A percentile compares a stretch with the other conserved stretches of the same genome.
Evolutionary conservation across 768 basidiomycete species (phyloP).

Genomic region (Neoboletus subvelutipes): DNA sequence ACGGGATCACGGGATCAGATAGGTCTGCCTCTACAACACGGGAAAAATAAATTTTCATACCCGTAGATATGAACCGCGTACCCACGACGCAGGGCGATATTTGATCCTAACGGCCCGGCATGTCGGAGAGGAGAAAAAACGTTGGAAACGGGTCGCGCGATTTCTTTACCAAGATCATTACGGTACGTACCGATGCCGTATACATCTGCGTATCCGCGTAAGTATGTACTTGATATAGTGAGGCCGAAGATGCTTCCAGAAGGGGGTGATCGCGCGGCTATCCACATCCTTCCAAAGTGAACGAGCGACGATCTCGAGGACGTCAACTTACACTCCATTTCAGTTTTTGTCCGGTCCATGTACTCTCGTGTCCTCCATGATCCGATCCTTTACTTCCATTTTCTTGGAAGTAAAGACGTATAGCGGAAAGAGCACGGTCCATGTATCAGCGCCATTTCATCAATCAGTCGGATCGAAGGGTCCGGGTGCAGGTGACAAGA

Average conservation of each 20-base stretch:
- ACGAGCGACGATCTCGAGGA: slow-evolving; percentile 14
- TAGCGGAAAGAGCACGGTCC: background rate
- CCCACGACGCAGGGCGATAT: background rate
- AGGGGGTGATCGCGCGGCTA: slow-evolving; percentile 17
- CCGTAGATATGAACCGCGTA: background rate
- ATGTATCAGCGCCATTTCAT: background rate
- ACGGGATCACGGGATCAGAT: background rate
- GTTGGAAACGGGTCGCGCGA: background rate
- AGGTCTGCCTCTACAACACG: background rate
- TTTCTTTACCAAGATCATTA: slow-evolving; percentile 8
- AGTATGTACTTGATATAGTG: background rate
- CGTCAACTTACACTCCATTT: slow-evolving; percentile 6
- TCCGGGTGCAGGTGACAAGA: background rate
- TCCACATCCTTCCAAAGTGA: slow-evolving; percentile 25
- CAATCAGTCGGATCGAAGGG: background rate
- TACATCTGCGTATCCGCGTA: background rate
- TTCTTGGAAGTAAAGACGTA: background rate
- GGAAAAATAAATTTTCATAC: background rate
- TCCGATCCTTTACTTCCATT: slow-evolving; percentile 11
- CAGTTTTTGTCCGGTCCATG: slow-evolving; percentile 3
- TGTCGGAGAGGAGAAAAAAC: background rate
- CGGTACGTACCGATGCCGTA: slow-evolving; percentile 13
- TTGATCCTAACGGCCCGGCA: slow-evolving; percentile 3
- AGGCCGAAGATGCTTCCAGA: slow-evolving; percentile 3
- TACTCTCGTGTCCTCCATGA: background rate